Percentiles rank a stretch among this genome's conserved stretches.
Evolutionary conservation across 495 filamentous ascomycete genomes (phyloP).

Genomic region (Amniculicola lignicola): DNA sequence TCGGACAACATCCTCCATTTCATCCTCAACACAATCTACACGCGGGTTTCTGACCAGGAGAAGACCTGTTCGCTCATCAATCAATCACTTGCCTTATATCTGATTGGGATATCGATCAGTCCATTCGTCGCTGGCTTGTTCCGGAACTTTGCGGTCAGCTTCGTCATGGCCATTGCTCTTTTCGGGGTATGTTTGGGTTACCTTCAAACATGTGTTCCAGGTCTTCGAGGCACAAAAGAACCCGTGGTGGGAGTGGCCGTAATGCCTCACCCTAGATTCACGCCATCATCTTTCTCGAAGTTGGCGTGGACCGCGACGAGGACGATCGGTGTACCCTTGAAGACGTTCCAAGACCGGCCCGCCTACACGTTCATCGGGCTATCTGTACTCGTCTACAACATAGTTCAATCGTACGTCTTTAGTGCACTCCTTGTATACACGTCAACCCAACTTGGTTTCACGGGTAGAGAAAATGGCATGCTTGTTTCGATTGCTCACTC

Average conservation of each 20-base stretch:
- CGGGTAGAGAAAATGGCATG: constrained; percentile 5
- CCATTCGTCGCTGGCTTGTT: constrained; percentile 15
- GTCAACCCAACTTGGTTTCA: constrained; percentile 8
- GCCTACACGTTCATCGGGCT: not conserved
- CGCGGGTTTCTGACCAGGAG: not conserved
- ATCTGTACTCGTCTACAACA: not conserved
- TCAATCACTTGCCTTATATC: constrained; percentile 11
- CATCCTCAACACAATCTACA: constrained; percentile 5
- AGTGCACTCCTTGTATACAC: constrained; percentile 8
- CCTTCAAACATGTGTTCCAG: not conserved
- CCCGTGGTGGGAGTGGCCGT: not conserved
- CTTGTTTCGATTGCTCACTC: constrained; percentile 16
- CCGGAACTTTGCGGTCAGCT: constrained; percentile 9
- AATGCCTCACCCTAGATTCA: not conserved
- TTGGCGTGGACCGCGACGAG: not conserved
- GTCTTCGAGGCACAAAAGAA: not conserved
- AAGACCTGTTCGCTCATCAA: constrained; percentile 3
- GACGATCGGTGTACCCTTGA: not conserved
- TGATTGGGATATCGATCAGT: constrained; percentile 14
- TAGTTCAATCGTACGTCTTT: constrained; percentile 17
- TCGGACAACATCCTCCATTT: constrained; percentile 21
- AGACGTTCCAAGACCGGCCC: not conserved
- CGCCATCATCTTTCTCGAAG: not conserved
- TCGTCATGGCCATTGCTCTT: constrained; percentile 8
- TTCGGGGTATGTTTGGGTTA: constrained; percentile 3